These are phyloP conservation scores for Magnusiomyces paraingens DNA, from an alignment of 1,139 yeast species.

Conservation along the genomic window DNA sequence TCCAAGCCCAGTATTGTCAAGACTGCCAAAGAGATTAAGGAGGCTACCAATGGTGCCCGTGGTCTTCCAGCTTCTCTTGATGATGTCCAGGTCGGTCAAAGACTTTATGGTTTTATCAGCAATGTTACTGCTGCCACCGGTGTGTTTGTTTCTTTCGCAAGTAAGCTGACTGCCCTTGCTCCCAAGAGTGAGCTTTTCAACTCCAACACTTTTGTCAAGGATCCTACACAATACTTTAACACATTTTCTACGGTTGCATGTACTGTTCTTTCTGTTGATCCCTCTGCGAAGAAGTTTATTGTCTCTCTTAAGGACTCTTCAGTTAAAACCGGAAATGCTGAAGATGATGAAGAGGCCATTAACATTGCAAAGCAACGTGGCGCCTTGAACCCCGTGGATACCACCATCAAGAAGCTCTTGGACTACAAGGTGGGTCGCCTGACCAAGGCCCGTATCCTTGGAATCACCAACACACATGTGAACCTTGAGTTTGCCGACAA, in stretches of 20 bases:
- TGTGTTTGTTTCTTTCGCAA: conserved; percentile 76
- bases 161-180: conserved; percentile 74
- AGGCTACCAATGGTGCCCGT: conserved; percentile 24
- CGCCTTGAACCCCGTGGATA: conserved; percentile 57
- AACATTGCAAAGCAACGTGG: conserved; percentile 16
- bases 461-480: conserved; percentile 68
- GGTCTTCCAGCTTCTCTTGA: conserved; percentile 58
- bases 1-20: conserved; percentile 61
- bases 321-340: conserved; percentile 16
- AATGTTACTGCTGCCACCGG: conserved; percentile 67
- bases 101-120: conserved; percentile 66
- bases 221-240: conserved; percentile 51
- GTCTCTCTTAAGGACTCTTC: conserved; percentile 16
- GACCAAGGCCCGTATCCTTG: conserved; percentile 55
- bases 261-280: conserved; percentile 21
- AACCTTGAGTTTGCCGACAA: conserved; percentile 73
- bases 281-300: conserved; percentile 8
- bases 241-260: conserved; percentile 63
- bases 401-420: conserved; percentile 39
- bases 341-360: conserved; percentile 7
- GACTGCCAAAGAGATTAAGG: conserved; percentile 43
- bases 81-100: conserved; percentile 29
- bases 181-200: conserved; percentile 68
- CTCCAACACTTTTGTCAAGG: conserved; percentile 41
- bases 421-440: conserved; percentile 56